Evolutionary conservation across 257 asterid species (phyloP).

Genomic region (Jacaranda mimosifolia): DNA sequence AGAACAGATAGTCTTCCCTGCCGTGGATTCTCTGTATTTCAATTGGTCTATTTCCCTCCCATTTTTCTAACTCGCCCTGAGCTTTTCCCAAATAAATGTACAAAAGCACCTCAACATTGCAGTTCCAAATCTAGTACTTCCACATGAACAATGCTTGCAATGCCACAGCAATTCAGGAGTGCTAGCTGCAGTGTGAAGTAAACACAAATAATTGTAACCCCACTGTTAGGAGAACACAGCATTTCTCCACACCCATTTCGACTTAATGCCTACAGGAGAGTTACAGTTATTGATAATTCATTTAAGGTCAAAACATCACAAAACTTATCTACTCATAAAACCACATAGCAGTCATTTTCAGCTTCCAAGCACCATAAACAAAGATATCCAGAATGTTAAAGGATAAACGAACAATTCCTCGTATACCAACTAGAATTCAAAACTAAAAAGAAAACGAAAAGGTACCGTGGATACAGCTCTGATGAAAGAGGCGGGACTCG

Average conservation of each 20-base stretch:
- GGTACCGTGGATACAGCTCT: slow-evolving; percentile 83
- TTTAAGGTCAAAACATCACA: too few species aligned
- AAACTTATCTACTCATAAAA: neutral
- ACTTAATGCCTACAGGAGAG: neutral
- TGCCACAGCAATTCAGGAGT: neutral
- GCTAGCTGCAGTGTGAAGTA: neutral
- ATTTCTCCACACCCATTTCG: slow-evolving; percentile 5
- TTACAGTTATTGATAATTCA: too few species aligned
- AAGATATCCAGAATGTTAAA: neutral
- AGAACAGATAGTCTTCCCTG: too few species aligned
- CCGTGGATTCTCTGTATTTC: neutral
- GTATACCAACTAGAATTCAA: neutral
- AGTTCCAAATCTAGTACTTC: neutral
- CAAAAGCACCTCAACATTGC: neutral
- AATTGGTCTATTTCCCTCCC: slow-evolving; percentile 1
- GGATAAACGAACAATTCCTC: neutral
- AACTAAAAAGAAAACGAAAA: neutral
- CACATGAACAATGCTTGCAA: neutral
- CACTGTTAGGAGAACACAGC: neutral
- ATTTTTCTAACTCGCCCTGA: neutral
- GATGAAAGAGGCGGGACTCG: slow-evolving; percentile 46
- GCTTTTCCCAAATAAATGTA: neutral
- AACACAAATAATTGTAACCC: neutral
- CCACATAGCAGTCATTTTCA: neutral
- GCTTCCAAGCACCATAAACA: neutral